phyloP scores from a whole-genome alignment of 2,329 filamentous ascomycete species.

The Neofusicoccum ribis region DNA sequence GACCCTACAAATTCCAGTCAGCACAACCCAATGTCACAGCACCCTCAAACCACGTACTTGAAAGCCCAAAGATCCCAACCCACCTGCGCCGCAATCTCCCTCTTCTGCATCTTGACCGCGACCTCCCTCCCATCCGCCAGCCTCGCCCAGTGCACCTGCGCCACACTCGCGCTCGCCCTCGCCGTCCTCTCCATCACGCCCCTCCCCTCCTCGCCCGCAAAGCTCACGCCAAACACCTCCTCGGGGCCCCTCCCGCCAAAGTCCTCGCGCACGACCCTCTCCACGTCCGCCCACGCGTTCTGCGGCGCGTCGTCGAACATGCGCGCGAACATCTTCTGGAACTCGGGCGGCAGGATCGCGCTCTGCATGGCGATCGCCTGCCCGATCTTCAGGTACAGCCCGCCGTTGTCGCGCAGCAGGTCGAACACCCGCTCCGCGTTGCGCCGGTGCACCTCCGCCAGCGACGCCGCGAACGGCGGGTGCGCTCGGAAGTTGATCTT shows the following conservation, averaged over 20 bases:
- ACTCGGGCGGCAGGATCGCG: conserved; percentile 87
- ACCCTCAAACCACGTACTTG: conserved; percentile 57
- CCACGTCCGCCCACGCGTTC: conserved; percentile 82
- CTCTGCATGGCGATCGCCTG: conserved; percentile 99
- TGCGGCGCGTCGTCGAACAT: conserved; percentile 99
- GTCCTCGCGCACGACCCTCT: conserved; percentile 82
- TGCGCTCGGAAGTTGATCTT: conserved; percentile 91
- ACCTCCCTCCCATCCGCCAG: conserved; percentile 85
- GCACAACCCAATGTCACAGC: not conserved
- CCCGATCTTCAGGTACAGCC: conserved; percentile 94
- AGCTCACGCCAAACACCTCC: conserved; percentile 90
- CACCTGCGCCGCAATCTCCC: conserved; percentile 87
- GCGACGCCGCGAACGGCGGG: conserved; percentile 70
- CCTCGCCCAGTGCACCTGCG: conserved; percentile 94
- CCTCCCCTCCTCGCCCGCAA: conserved; percentile 63
- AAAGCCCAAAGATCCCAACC: conserved; percentile 96
- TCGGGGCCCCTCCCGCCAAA: conserved; percentile 81
- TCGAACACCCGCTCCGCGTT: conserved; percentile 83
- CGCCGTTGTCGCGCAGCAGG: conserved; percentile 81
- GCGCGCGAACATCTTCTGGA: conserved; percentile 90
- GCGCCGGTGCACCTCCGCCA: conserved; percentile 76
- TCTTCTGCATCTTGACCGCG: conserved; percentile 94
- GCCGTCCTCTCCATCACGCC: conserved; percentile 71
- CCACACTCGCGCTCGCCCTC: conserved; percentile 84
- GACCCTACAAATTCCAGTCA: conserved; percentile 52